A percentile compares a stretch with the other conserved stretches of the same genome.
Conservation (phyloP, 2,329 filamentous ascomycete genomes). For the Colletotrichum kahawae region DNA sequence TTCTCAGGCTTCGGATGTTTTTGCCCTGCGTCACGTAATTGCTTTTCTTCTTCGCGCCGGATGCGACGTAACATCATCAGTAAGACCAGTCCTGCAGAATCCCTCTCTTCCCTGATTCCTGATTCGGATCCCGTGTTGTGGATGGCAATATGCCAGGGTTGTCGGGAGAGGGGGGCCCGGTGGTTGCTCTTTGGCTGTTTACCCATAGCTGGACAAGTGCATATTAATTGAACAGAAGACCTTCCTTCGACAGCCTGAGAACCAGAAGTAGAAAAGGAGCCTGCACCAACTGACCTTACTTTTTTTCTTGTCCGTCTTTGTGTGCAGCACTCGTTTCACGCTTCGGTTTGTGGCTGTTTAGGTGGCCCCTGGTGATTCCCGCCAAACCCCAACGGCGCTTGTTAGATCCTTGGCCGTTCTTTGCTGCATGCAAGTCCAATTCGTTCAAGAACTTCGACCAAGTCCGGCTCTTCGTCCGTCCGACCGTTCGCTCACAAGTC, state of each 20-base stretch:
- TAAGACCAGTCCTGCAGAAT: background rate
- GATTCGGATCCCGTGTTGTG: background rate
- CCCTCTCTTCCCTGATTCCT: background rate
- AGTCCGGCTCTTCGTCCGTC: background rate
- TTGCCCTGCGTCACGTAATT: background rate
- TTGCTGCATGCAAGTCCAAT: background rate
- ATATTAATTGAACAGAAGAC: background rate
- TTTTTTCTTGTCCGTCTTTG: background rate
- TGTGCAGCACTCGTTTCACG: slow-evolving; percentile 2
- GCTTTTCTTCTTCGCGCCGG: background rate
- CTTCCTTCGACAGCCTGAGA: background rate
- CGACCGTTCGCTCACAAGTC: background rate
- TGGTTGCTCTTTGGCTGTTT: background rate
- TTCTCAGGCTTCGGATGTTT: background rate
- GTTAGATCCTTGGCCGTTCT: background rate
- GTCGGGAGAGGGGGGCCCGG: background rate
- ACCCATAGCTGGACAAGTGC: background rate
- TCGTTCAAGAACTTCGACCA: background rate
- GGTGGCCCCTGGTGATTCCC: background rate
- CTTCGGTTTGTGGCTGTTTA: slow-evolving; percentile 6
- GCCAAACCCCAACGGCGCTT: background rate
- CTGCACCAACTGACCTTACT: background rate
- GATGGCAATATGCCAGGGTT: background rate
- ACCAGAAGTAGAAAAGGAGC: background rate
- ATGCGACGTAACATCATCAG: background rate